Evolutionary conservation across 768 basidiomycete genomes (phyloP).

Genomic region (Leccinum incarnatum): DNA sequence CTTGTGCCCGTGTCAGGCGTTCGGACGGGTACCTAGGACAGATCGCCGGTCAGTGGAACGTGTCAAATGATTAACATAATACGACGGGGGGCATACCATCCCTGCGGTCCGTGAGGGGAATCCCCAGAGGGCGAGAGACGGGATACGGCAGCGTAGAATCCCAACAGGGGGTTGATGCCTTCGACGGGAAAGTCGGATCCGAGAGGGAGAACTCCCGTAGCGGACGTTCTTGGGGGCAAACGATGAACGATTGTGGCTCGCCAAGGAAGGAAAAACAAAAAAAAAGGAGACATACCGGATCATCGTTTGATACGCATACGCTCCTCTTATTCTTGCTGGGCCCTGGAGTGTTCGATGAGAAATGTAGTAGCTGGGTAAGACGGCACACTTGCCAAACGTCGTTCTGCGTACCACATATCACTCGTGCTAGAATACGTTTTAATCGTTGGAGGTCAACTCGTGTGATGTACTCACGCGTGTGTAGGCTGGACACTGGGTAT

Average conservation of each 20-base stretch:
- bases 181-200: slow-evolving; percentile 97
- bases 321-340: slow-evolving; percentile 74
- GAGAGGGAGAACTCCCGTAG: slow-evolving; percentile 60
- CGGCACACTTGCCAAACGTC: slow-evolving; percentile 53
- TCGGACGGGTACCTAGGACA: slow-evolving; percentile 69
- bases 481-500: slow-evolving; percentile 93
- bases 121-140: slow-evolving; percentile 64
- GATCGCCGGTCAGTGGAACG: neutral
- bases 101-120: slow-evolving; percentile 79
- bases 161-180: slow-evolving; percentile 81
- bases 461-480: slow-evolving; percentile 62
- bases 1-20: slow-evolving; percentile 74
- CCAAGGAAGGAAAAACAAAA: neutral
- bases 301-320: slow-evolving; percentile 86
- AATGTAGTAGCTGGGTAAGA: neutral
- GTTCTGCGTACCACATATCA: slow-evolving; percentile 92
- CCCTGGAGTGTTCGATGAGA: slow-evolving; percentile 48
- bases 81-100: slow-evolving; percentile 57
- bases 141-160: slow-evolving; percentile 87
- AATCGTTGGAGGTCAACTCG: neutral
- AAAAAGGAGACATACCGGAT: slow-evolving; percentile 48
- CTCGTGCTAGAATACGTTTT: slow-evolving; percentile 53
- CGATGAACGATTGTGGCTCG: neutral
- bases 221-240: slow-evolving; percentile 43
- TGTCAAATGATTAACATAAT: neutral